Conservation (phyloP, 2,329 filamentous ascomycete species). For the Ilyonectria robusta region DNA sequence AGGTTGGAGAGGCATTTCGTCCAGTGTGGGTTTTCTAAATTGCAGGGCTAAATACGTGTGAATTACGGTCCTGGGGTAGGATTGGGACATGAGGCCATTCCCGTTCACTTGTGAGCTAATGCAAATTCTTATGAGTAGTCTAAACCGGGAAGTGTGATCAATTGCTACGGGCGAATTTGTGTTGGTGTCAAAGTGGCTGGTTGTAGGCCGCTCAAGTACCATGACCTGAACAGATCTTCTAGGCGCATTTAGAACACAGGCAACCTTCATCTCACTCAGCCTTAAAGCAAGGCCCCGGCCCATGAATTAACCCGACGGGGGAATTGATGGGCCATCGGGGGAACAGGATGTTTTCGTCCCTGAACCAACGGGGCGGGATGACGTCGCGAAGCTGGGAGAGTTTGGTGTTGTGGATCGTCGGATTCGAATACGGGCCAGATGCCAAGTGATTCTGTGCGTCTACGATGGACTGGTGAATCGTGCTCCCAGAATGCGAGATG, state of each 20-base stretch:
- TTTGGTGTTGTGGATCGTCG: not conserved
- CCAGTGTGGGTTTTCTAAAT: not conserved
- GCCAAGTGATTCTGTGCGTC: not conserved
- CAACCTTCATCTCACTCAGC: too few relatives aligned
- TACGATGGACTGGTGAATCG: not conserved
- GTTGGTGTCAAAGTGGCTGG: too few relatives aligned
- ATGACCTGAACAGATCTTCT: too few relatives aligned
- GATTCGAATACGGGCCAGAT: not conserved
- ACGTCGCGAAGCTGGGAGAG: not conserved
- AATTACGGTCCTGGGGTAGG: not conserved
- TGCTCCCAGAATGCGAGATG: too few relatives aligned
- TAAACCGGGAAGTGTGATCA: too few relatives aligned
- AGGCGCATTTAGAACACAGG: too few relatives aligned
- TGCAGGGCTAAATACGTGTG: not conserved
- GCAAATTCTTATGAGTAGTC: not conserved
- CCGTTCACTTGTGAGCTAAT: not conserved
- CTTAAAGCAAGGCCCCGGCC: not conserved
- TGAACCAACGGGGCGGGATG: not conserved
- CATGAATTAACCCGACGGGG: constrained; percentile 3
- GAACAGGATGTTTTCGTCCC: not conserved
- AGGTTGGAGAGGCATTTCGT: not conserved
- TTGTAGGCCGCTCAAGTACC: too few relatives aligned
- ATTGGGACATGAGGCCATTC: not conserved
- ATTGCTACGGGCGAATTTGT: too few relatives aligned
- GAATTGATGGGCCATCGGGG: not conserved